Evolutionary conservation across 139 green algal species (phyloP).

Genomic region (Micromonas commoda): DNA sequence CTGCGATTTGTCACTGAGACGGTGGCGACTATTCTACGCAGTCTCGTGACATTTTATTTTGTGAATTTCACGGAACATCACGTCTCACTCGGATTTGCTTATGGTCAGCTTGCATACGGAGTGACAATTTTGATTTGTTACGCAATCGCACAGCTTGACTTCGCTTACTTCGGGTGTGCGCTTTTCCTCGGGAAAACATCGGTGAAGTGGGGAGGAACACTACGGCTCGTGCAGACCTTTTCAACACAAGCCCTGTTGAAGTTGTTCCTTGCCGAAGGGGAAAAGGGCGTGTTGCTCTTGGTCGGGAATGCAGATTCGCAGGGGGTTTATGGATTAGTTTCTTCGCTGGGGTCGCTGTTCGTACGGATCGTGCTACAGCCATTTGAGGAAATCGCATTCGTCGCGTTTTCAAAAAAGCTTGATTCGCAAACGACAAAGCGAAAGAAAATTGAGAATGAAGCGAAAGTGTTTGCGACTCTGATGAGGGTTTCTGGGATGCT

Average conservation of each 20-base stretch:
- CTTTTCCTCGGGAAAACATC: background rate
- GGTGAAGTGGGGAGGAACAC: background rate
- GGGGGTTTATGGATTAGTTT: constrained; percentile 16
- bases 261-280: constrained; percentile 1
- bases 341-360: constrained; percentile 14
- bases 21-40: background rate
- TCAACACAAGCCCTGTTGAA: constrained; percentile 4
- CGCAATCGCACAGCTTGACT: background rate
- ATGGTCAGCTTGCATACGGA: background rate
- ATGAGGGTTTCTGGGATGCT: background rate
- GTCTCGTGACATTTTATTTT: constrained; percentile 2
- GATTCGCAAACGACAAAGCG: background rate
- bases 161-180: background rate
- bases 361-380: constrained; percentile 14
- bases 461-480: background rate
- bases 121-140: background rate
- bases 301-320: background rate
- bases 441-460: background rate
- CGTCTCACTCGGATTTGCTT: too few relatives aligned
- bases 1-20: constrained; percentile 1
- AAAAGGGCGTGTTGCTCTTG: constrained; percentile 6
- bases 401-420: background rate
- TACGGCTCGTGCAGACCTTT: background rate
- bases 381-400: constrained; percentile 12
- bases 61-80: too few relatives aligned